Evolutionary conservation across 805 yeast species (phyloP).

Genomic region (Grigorovia jiainica): DNA sequence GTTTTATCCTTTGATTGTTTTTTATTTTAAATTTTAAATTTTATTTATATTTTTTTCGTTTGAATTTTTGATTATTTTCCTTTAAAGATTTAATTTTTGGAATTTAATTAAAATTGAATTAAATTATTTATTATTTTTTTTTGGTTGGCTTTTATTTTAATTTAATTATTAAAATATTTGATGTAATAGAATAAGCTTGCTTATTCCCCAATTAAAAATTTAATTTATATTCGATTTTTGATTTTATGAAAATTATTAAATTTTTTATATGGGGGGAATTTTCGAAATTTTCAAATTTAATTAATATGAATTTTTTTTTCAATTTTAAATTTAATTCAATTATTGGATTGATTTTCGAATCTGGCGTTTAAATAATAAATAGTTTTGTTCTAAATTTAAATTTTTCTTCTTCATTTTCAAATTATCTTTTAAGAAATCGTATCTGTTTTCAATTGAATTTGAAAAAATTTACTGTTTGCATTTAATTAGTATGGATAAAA

Average conservation of each 20-base stretch:
- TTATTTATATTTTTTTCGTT: too few species aligned
- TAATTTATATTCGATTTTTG: background rate
- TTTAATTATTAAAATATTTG: conserved; percentile 2
- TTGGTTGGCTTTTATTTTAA: conserved; percentile 4
- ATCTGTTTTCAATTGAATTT: background rate
- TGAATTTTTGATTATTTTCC: background rate
- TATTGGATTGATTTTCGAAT: background rate
- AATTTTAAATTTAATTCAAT: background rate
- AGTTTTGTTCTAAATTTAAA: background rate
- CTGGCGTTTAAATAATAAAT: background rate
- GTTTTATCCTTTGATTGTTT: background rate
- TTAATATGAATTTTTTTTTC: background rate
- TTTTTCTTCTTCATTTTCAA: background rate
- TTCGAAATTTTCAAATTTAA: background rate
- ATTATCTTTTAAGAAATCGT: background rate
- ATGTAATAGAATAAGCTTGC: conserved; percentile 28
- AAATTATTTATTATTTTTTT: background rate
- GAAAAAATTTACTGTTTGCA: background rate
- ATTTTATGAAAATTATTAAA: too few species aligned
- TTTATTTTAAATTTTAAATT: too few species aligned
- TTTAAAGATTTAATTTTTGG: background rate
- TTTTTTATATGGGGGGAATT: too few species aligned
- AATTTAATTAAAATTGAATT: background rate
- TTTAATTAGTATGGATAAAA: background rate
- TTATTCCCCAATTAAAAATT: conserved; percentile 15